Base-by-base conservation (phyloP, 129 eudicot genomes). In the Pulicaria dysenterica region DNA sequence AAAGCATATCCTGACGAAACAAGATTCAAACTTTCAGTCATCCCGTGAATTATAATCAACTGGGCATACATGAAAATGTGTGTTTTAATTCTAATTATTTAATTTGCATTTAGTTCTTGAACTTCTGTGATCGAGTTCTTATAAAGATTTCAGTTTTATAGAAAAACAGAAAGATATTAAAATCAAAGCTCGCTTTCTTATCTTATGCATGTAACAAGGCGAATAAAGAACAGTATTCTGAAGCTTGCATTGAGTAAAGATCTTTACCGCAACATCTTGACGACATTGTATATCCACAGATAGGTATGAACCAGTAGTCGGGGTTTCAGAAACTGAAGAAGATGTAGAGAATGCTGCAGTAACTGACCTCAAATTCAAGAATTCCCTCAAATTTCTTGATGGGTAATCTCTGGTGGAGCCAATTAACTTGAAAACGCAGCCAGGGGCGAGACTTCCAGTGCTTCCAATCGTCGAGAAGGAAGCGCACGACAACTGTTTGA, bases 401-500 rank as follows among this genome's bases (percentile, higher is more conserved):
- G 64, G 69, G 45, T 75, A 12, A 19, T 15, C 4, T 38, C 6
- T 40, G 13, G 69, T 62, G 48, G 85, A 65, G 75, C 8, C 71
- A 59, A 34, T 10, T 58, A 65, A 8, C 37, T 31, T 60, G 44
- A 61, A 70, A 15, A 17, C 42, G 50, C 15, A 14, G 8, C 39
- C 63, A 31, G 7, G 67, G 7, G 57, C 13, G 72, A 55, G 74
- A 14, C 15, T 59, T 81, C 11, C n/a, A 55, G 54, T 46, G 46
- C 16, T 41, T 44, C 47, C 67, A 54, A 59, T 4, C 65, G 85
- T 63, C 54, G 51, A 54, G 63, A 62, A 56, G 62, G 80, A 45
- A 42, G 80, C 79, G 92, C 72, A 58, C 55, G 75, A 49, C 40
- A 88, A 74, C 74, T 86, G 96, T 86, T 91, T 91, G 96, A 84